A percentile compares a stretch with the other conserved stretches of the same genome.
Evolutionary conservation across 2,329 filamentous ascomycete species (phyloP).

Genomic region (Blastomyces silverae): DNA sequence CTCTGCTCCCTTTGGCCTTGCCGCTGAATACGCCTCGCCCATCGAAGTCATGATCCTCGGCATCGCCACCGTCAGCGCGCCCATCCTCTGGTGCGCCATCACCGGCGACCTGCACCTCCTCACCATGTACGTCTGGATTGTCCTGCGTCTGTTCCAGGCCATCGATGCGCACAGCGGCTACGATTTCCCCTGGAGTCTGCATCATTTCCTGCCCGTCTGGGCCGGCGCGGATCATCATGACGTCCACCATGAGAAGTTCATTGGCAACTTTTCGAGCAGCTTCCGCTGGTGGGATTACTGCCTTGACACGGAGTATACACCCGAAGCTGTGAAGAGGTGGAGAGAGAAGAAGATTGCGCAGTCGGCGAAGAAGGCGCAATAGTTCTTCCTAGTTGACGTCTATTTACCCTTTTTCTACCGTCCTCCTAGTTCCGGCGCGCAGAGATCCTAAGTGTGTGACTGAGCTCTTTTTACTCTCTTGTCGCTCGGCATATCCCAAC

Average conservation of each 20-base stretch:
- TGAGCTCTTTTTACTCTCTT: neutral
- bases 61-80: conserved; percentile 72
- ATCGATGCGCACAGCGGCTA: conserved; percentile 97
- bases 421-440: neutral
- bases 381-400: neutral
- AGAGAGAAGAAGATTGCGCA: conserved; percentile 50
- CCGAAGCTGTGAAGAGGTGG: conserved; percentile 76
- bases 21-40: conserved; percentile 94
- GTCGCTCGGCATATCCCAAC: neutral
- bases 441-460: neutral
- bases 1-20: conserved; percentile 91
- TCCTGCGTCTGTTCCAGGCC: conserved; percentile 87
- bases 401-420: too few relatives aligned
- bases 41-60: conserved; percentile 96
- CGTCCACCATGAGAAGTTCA: conserved; percentile 94
- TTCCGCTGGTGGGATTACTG: conserved; percentile 99
- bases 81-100: conserved; percentile 74
- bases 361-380: conserved; percentile 20
- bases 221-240: conserved; percentile 96
- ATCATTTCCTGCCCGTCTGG: conserved; percentile 96
- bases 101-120: conserved; percentile 86
- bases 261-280: conserved; percentile 95
- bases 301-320: conserved; percentile 86
- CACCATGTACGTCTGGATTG: conserved; percentile 98
- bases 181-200: conserved; percentile 95